Percentiles rank a stretch among this genome's conserved stretches.
These are phyloP conservation scores for Xanthoparmelia taractica DNA, from an alignment of 495 filamentous ascomycete genomes.

Conservation along the genomic window DNA sequence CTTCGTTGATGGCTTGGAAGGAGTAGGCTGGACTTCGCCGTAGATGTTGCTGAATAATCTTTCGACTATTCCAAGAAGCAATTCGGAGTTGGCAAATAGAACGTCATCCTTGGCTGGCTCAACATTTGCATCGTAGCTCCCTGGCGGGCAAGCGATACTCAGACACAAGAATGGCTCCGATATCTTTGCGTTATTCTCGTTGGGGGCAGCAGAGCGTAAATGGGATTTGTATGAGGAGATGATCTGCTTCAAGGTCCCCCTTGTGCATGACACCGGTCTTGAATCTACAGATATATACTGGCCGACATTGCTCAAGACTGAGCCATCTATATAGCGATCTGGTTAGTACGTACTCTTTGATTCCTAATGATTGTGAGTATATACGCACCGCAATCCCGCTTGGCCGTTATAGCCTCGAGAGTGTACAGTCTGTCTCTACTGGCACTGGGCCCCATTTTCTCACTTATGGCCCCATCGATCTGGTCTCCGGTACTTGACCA, in stretches of 20 bases:
- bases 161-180: slow-evolving; percentile 67
- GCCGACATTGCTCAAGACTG: slow-evolving; percentile 50
- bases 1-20: slow-evolving; percentile 13
- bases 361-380: neutral
- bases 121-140: slow-evolving; percentile 79
- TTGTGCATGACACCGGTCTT: slow-evolving; percentile 57
- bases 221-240: slow-evolving; percentile 51
- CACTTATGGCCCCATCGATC: slow-evolving; percentile 9
- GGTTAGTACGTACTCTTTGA: neutral
- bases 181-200: slow-evolving; percentile 23
- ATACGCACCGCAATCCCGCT: slow-evolving; percentile 28
- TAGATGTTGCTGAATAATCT: slow-evolving; percentile 50
- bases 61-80: slow-evolving; percentile 47
- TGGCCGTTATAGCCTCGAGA: slow-evolving; percentile 9
- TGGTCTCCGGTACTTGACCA: slow-evolving; percentile 17
- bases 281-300: slow-evolving; percentile 71
- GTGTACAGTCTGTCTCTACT: slow-evolving; percentile 39
- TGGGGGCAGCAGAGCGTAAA: slow-evolving; percentile 36
- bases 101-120: slow-evolving; percentile 89
- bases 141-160: slow-evolving; percentile 60
- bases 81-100: slow-evolving; percentile 57
- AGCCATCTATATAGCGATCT: slow-evolving; percentile 30
- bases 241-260: slow-evolving; percentile 62
- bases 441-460: slow-evolving; percentile 34
- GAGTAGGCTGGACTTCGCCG: slow-evolving; percentile 32